A percentile compares a stretch with the other conserved stretches of the same genome.
Evolutionary conservation across 1,284 basidiomycete species (phyloP).

Genomic region (Malassezia globosa): DNA sequence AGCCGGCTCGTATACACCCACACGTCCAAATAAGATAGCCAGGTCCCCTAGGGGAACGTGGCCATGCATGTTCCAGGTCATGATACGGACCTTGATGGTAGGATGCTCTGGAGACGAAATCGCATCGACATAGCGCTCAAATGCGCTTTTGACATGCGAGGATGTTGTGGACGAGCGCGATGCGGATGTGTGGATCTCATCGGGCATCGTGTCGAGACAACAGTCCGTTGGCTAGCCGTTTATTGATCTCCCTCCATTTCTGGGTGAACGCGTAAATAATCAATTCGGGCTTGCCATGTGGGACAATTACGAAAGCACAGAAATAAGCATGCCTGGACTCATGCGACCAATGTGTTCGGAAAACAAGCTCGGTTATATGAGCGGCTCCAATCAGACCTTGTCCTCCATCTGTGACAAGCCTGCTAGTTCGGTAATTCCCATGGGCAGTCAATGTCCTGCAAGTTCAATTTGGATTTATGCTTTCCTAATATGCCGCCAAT

Average conservation of each 20-base stretch:
- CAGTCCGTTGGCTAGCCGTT: too few species aligned
- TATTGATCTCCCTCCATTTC: too few species aligned
- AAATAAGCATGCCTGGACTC: too few species aligned
- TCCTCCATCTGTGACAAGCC: too few species aligned
- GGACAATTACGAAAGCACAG: too few species aligned
- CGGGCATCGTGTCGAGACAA: neutral
- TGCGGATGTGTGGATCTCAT: too few species aligned
- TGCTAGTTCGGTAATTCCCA: constrained; percentile 11
- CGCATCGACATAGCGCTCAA: neutral
- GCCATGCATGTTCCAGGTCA: constrained; percentile 52
- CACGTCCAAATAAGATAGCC: constrained; percentile 60
- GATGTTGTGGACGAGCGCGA: neutral
- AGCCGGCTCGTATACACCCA: constrained; percentile 52
- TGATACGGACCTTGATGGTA: constrained; percentile 50
- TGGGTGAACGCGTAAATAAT: too few species aligned
- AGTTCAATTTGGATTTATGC: neutral
- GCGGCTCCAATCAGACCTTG: too few species aligned
- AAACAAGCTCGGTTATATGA: too few species aligned
- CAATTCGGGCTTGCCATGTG: too few species aligned
- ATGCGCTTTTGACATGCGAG: neutral
- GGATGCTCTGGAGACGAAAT: constrained; percentile 17
- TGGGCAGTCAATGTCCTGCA: constrained; percentile 7
- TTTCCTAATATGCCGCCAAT: constrained; percentile 2
- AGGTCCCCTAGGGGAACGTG: constrained; percentile 59
- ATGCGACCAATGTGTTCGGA: too few species aligned